These are phyloP conservation scores for Spergularia marina DNA, from an alignment of 148 eudicot genomes.

Conservation along the genomic window DNA sequence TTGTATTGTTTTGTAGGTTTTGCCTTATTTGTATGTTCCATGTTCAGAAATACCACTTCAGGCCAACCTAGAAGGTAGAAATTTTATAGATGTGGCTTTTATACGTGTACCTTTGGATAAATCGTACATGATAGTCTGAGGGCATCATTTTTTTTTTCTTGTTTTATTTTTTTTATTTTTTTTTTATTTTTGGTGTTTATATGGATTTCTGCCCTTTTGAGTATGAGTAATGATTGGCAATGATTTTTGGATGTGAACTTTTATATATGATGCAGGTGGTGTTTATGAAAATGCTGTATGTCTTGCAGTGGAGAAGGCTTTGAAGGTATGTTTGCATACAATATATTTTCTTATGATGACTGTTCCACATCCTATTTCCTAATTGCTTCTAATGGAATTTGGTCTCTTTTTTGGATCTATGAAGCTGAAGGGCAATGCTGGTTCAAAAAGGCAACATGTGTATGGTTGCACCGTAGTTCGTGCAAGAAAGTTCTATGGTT, in stretches of 20 bases:
- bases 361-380: conserved; percentile 5
- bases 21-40: conserved; percentile 83
- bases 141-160: too few relatives aligned
- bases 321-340: conserved; percentile 52
- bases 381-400: conserved; percentile 14
- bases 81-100: background rate
- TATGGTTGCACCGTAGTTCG: conserved; percentile 84
- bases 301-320: conserved; percentile 74
- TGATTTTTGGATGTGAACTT: conserved; percentile 2
- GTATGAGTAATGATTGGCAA: background rate
- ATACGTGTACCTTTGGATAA: background rate
- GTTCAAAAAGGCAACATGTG: conserved; percentile 92
- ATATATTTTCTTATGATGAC: background rate
- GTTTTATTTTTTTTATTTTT: background rate
- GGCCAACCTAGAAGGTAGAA: conserved; percentile 50
- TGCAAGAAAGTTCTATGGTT: conserved; percentile 83
- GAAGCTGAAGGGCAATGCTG: conserved; percentile 79
- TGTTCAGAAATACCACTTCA: conserved; percentile 60
- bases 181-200: background rate
- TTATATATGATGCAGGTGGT: conserved; percentile 39
- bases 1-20: conserved; percentile 53
- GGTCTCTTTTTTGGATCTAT: conserved; percentile 14
- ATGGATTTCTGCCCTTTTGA: too few relatives aligned
- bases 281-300: conserved; percentile 45
- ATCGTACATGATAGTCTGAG: too few relatives aligned